phyloP scores from a whole-genome alignment of 2,329 filamentous ascomycete species.

The Ophiocordyceps camponoti-leonardi region DNA sequence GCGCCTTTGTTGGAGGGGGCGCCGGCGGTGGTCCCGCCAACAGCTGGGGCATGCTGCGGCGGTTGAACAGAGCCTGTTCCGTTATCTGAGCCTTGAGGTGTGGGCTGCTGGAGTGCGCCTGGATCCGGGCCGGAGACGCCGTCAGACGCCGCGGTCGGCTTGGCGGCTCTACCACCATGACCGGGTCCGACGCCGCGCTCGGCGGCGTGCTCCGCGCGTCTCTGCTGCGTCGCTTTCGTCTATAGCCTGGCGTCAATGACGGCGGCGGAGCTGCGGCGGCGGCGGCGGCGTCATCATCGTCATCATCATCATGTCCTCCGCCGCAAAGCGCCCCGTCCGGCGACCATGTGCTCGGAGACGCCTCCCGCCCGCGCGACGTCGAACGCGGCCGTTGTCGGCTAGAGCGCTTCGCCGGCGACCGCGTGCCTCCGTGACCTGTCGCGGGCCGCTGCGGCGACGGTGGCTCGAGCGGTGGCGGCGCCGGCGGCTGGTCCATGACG shows the following conservation, averaged over 20 bases:
- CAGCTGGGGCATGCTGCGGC: constrained; percentile 32
- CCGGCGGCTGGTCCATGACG: constrained; percentile 34
- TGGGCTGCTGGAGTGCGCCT: constrained; percentile 8
- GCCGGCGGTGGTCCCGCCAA: constrained; percentile 32
- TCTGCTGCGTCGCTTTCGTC: constrained; percentile 1
- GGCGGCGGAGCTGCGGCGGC: neutral
- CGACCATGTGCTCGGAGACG: constrained; percentile 1
- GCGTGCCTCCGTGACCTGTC: constrained; percentile 7
- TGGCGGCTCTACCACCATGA: constrained; percentile 3
- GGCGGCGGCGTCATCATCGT: no score
- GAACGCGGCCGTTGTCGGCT: constrained; percentile 1
- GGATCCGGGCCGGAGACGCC: constrained; percentile 14
- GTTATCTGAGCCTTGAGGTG: constrained; percentile 7
- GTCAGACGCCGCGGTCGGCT: constrained; percentile 11
- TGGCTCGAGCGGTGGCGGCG: constrained; percentile 11
- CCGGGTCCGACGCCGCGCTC: constrained; percentile 6
- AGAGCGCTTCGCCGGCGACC: constrained; percentile 1
- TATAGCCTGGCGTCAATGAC: constrained; percentile 3
- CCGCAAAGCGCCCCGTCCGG: constrained; percentile 4
- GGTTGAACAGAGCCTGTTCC: constrained; percentile 12
- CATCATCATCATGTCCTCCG: neutral
- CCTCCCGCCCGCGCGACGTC: constrained; percentile 1
- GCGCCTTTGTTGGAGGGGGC: constrained; percentile 35
- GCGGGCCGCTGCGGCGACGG: constrained; percentile 12
- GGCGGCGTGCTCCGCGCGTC: neutral